Conservation (phyloP, 202 grass and related monocot species). For the Dendrocalamus latiflorus region DNA sequence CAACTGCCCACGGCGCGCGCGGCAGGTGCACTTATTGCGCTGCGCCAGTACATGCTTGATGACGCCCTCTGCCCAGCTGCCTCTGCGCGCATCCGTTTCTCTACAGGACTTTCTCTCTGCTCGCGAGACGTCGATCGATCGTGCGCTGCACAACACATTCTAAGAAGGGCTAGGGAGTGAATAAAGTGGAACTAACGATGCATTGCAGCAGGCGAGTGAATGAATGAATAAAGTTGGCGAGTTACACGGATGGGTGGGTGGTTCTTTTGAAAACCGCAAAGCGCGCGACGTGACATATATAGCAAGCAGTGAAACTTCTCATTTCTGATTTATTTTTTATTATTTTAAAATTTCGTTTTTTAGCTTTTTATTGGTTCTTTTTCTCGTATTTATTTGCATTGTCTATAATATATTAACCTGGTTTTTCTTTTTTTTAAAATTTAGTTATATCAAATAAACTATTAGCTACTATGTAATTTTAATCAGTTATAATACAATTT, state of each 20-base stretch:
- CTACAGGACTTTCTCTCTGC: neutral
- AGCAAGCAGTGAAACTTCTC: neutral
- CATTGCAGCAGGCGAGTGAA: neutral
- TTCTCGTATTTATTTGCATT: no score
- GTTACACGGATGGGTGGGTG: neutral
- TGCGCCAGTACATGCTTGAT: neutral
- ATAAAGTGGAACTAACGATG: no score
- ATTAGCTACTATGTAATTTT: no score
- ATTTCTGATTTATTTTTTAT: no score
- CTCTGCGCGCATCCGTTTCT: neutral
- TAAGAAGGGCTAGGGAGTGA: neutral
- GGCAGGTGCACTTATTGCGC: slow-evolving; percentile 20
- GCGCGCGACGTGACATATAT: slow-evolving; percentile 31
- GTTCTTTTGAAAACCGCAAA: slow-evolving; percentile 18
- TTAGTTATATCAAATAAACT: no score
- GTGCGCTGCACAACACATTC: neutral
- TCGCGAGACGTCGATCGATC: neutral
- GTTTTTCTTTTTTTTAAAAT: no score
- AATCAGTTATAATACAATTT: no score
- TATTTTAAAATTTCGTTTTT: no score
- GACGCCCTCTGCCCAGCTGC: neutral
- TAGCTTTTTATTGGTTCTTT: no score
- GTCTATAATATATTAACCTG: no score
- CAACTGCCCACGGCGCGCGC: neutral
- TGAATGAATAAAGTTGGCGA: neutral